Conservation (phyloP, 2,329 filamentous ascomycete genomes). For the Pyrenochaeta sp. region DNA sequence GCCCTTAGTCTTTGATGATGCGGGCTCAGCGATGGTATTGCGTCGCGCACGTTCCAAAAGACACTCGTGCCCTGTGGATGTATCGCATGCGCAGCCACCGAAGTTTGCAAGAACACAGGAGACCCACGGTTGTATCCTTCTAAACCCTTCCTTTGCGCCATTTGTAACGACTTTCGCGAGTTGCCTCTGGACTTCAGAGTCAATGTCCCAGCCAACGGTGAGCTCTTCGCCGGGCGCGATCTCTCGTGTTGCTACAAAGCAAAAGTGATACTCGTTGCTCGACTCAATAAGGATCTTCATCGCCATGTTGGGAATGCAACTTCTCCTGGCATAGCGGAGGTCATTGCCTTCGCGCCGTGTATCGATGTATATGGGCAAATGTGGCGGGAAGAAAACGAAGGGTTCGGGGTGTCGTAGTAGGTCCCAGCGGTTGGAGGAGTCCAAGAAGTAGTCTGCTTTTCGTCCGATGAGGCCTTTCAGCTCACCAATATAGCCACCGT, state of each 20-base stretch:
- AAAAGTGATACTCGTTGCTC: slow-evolving; percentile 79
- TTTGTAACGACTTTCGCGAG: slow-evolving; percentile 70
- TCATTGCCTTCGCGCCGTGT: slow-evolving; percentile 85
- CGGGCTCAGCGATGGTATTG: slow-evolving; percentile 37
- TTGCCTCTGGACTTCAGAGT: slow-evolving; percentile 59
- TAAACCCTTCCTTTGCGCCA: slow-evolving; percentile 67
- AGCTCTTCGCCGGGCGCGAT: slow-evolving; percentile 79
- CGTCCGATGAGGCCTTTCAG: slow-evolving; percentile 68
- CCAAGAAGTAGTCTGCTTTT: slow-evolving; percentile 57
- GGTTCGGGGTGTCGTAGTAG: slow-evolving; percentile 60
- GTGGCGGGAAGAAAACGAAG: slow-evolving; percentile 75
- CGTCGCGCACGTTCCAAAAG: slow-evolving; percentile 48
- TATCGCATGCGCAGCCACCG: slow-evolving; percentile 79
- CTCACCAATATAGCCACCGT: slow-evolving; percentile 70
- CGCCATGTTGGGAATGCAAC: slow-evolving; percentile 88
- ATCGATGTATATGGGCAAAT: slow-evolving; percentile 91
- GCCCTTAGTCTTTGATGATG: slow-evolving; percentile 52
- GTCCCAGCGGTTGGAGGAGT: slow-evolving; percentile 58
- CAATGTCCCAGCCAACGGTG: slow-evolving; percentile 67
- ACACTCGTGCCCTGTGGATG: slow-evolving; percentile 45
- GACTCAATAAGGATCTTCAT: slow-evolving; percentile 86
- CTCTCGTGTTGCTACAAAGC: slow-evolving; percentile 82
- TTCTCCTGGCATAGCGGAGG: slow-evolving; percentile 88
- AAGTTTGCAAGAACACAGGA: slow-evolving; percentile 77
- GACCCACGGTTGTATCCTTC: slow-evolving; percentile 71